These are phyloP conservation scores for Eucalyptus pumila DNA, from an alignment of 345 rosid genomes.

Conservation along the genomic window DNA sequence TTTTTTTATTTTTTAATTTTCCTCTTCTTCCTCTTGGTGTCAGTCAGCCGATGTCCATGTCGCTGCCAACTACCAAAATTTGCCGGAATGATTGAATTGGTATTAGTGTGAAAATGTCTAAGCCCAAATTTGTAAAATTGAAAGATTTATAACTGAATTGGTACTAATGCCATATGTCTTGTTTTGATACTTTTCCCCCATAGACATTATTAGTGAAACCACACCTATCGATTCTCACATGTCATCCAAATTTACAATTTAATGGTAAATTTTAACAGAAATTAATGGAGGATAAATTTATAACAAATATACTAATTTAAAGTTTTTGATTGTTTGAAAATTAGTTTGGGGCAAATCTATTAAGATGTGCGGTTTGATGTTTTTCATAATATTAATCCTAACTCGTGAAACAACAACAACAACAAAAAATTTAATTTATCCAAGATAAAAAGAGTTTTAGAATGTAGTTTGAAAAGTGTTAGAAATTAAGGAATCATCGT, in stretches of 20 bases:
- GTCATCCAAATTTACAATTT: too few relatives aligned
- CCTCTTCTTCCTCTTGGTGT: too few relatives aligned
- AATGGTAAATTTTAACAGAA: rapidly evolving
- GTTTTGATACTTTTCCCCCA: too few relatives aligned
- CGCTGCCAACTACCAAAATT: rapidly evolving
- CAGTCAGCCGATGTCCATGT: rapidly evolving
- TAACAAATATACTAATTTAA: rapidly evolving
- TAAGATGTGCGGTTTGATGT: too few relatives aligned
- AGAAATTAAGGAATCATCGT: neutral
- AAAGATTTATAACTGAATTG: rapidly evolving
- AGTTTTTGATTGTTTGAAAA: rapidly evolving
- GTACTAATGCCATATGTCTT: rapidly evolving
- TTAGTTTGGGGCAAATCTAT: too few relatives aligned
- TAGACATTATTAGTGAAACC: too few relatives aligned
- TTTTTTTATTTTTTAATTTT: too few relatives aligned
- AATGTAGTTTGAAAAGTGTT: neutral
- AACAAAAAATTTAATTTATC: too few relatives aligned
- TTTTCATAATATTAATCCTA: too few relatives aligned
- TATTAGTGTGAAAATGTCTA: too few relatives aligned
- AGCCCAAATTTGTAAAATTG: rapidly evolving
- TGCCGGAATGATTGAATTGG: rapidly evolving
- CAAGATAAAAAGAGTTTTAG: neutral
- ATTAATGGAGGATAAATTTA: rapidly evolving
- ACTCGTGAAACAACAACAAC: neutral
- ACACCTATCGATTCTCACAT: rapidly evolving